Base-by-base conservation (phyloP, 1,139 yeast genomes). In the Sugiyamaella novakii region DNA sequence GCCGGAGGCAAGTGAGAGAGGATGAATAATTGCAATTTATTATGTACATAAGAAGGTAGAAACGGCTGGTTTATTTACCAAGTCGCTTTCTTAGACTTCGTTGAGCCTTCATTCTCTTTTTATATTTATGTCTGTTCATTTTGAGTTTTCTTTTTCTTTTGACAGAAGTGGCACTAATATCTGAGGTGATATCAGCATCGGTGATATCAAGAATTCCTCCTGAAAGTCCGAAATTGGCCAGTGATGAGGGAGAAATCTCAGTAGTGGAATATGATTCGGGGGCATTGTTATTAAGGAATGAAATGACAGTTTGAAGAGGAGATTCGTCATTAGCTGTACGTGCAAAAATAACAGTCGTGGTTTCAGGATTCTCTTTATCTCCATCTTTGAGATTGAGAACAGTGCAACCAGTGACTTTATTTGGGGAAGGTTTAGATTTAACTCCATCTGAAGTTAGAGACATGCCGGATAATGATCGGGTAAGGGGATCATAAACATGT, bases 51-150 rank as follows among this genome's bases (percentile, higher is more conserved):
- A 8, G 36, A 33, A 33, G 15, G 14, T 15, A n/a, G 38, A 12
- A 3, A 12, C 15, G 27, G 17, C 8, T 6, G 25, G 40, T 31
- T 46, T 57, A 57, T 43, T 52, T 56, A 40, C 64, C 65, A 34
- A 70, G 64, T 52, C 71, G 68, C 53, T 73, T 61, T 51, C 72
- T 66, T 54, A 65, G 60, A 31, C 74, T 68, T 30, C 74, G 64
- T 60, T 72, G 74, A 52, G 65, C 68, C 68, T 68, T 72, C 60
- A 74, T 66, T 53, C 77, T 66, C 72, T 73, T 73, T 58, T 69
- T 66, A 60, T 69, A 70, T 62, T 73, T 73, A 60, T 73, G 77
- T 54, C 73, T 64, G 67, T 73, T 73, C 76, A 73, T 73, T 65
- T 73, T 73, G 51, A 72, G 65, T 58, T 71, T 65, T 52, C 77